A percentile compares a stretch with the other conserved stretches of the same genome.
Conservation (phyloP, 2,329 filamentous ascomycete genomes). For the Fusarium sp. region DNA sequence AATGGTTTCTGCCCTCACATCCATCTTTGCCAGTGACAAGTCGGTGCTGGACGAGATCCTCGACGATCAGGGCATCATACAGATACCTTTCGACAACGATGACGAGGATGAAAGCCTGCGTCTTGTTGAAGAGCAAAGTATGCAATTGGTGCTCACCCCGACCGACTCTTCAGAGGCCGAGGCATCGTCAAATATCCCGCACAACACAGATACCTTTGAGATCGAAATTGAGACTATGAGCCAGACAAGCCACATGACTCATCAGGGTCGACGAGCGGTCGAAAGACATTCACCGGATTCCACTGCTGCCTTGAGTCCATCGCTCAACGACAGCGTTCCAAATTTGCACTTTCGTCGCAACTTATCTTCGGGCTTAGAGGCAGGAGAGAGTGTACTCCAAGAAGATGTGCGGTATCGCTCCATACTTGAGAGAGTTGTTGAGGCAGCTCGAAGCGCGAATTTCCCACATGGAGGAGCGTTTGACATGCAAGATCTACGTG, state of each 20-base stretch:
- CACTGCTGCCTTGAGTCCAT: too few relatives aligned
- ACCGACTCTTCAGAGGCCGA: not conserved
- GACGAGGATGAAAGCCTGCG: not conserved
- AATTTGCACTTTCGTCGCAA: too few relatives aligned
- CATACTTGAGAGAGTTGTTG: slow-evolving; percentile 18
- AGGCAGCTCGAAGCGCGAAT: slow-evolving; percentile 14
- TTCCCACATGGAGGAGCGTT: slow-evolving; percentile 26
- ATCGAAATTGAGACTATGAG: not conserved
- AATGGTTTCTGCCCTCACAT: slow-evolving; percentile 17
- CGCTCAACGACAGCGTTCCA: too few relatives aligned
- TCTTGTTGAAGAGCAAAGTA: too few relatives aligned
- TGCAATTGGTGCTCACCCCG: slow-evolving; percentile 6
- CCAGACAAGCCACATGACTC: slow-evolving; percentile 1
- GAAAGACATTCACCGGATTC: not conserved
- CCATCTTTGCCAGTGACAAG: slow-evolving; percentile 23
- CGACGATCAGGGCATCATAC: slow-evolving; percentile 31
- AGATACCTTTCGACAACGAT: slow-evolving; percentile 15
- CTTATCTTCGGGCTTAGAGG: too few relatives aligned
- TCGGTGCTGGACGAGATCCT: slow-evolving; percentile 20
- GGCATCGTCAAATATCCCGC: not conserved
- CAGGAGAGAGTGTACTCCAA: not conserved
- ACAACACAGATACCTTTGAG: not conserved
- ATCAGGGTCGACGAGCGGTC: not conserved
- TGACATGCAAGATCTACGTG: slow-evolving; percentile 15
- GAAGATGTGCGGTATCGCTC: slow-evolving; percentile 16